These are phyloP conservation scores for Rhynchospora pubera DNA, from an alignment of 176 grass and related monocot genomes.

Conservation along the genomic window DNA sequence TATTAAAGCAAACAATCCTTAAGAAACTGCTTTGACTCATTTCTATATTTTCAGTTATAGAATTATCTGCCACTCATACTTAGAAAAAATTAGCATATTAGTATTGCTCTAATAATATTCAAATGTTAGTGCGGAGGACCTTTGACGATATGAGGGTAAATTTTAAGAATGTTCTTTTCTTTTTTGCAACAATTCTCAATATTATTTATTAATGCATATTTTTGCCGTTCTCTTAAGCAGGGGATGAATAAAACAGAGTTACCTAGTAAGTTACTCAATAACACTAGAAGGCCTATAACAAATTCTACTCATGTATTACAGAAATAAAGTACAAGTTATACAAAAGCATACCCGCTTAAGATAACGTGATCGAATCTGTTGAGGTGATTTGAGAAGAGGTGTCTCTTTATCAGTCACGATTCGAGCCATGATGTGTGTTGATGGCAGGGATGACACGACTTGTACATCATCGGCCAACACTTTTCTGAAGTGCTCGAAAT, in stretches of 20 bases:
- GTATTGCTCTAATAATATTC: background rate
- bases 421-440: constrained; percentile 40
- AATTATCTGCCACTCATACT: background rate
- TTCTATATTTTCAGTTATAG: too few species aligned
- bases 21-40: too few species aligned
- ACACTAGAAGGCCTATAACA: background rate
- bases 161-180: too few species aligned
- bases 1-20: too few species aligned
- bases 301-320: background rate
- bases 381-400: constrained; percentile 28
- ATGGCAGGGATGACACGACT: constrained; percentile 41
- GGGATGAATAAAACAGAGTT: background rate
- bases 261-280: background rate
- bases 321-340: background rate
- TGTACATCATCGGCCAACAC: constrained; percentile 32
- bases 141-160: too few species aligned
- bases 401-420: constrained; percentile 30
- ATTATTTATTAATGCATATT: background rate
- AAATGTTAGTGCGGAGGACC: background rate
- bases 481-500: constrained; percentile 39
- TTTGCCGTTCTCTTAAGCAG: background rate
- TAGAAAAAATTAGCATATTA: background rate
- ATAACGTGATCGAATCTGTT: constrained; percentile 32
- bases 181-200: background rate
- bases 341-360: constrained; percentile 26